Evolutionary conservation across 2,329 filamentous ascomycete species (phyloP), one percentile per base, ranked within the genome.

Genomic region (Ascochyta clinopodiicola): DNA sequence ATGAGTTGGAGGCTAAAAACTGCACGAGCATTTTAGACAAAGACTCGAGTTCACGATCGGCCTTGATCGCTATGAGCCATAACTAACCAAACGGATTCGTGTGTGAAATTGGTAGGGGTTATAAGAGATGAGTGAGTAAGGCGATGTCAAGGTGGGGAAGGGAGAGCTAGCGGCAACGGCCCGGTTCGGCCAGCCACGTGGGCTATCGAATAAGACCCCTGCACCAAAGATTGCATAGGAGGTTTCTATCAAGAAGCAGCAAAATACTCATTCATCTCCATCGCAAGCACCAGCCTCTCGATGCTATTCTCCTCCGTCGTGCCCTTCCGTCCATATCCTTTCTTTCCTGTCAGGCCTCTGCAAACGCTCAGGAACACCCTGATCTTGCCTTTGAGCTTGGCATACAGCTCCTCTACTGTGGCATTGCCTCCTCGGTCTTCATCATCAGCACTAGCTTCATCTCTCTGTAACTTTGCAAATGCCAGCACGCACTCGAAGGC

Each of bases 341-440:
- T 84, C 60, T 82, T 91, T 70, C 87, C 90, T 37, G 81, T 86
- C 68, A 89, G 79, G 1, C 82, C 87, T 56, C 81, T 84, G 71
- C 86, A 95, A 1, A 90, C 90, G 43, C 80, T 88, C 53, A 95
- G 81, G 65, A 96, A 95, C 0, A 90, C 84, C 24, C 85, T 82
- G 0, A 91, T 82, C 66, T 92, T 91, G 71, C 87, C 90, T 68
- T 82, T 83, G 66, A 96, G 91, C 29, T 78, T 78, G 3, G 75
- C 72, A 70, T 94, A 91, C 13, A 94, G 70, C 17, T 81, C 77
- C 44, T 67, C 72, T 12, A 81, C 47, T 22, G 64, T 66, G 4
- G 45, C 36, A 7, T 3, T 17, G 4, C 13, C 35, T 5, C 19
- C 42, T 10, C 17, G 17, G 4, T 22, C 24, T 13, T 43, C 51